Base-by-base conservation (phyloP, 1,284 basidiomycete species). In the Ganoderma sinense region DNA sequence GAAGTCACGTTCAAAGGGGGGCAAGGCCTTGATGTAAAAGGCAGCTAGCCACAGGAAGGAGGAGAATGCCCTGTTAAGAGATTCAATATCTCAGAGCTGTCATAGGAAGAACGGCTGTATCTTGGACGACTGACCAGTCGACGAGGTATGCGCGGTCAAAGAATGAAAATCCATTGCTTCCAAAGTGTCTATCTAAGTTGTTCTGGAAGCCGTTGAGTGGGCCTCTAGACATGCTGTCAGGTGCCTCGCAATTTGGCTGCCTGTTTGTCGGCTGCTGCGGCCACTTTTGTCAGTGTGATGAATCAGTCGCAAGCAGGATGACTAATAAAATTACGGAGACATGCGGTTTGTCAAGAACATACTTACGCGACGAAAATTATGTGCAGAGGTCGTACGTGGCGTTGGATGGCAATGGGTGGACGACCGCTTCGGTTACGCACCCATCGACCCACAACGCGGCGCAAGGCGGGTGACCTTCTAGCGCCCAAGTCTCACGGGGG, bases 1-100 rank as follows among this genome's bases (percentile, higher is more conserved):
- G 74, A 91, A 89, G 2, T 85, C 84, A 14, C 90, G 84, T 74
- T 90, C 83, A 73, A 84, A 90, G 8, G 89, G 84, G 0, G 86
- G 84, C 2, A 83, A 43, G 0, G 70, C 68, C 43, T 80, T 81
- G 65, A 85, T 80, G 53, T 83, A 59, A 71, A 77, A 81, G 5
- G 85, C 83, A 4, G 86, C 75, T 1, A 83, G 39, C 84, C 87
- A 87, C 53, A 88, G 76, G n/a, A 79, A 43, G 16, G 78, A 74
- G 23, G 86, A 84, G 14, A 86, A 72, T 26, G 78, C 62, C 89
- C 89, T 90, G 39, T 13, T 31, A 45, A 59, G n/a, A 16, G 58
- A 48, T 51, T 43, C 13, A n/a, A 40, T 18, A 55, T 31, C 26
- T 26, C 23, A 6, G 23, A 51, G 20, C n/a, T 23, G 45, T 41